Base-by-base conservation (phyloP, 306 rosid genomes). In the Fragaria ananassa region DNA sequence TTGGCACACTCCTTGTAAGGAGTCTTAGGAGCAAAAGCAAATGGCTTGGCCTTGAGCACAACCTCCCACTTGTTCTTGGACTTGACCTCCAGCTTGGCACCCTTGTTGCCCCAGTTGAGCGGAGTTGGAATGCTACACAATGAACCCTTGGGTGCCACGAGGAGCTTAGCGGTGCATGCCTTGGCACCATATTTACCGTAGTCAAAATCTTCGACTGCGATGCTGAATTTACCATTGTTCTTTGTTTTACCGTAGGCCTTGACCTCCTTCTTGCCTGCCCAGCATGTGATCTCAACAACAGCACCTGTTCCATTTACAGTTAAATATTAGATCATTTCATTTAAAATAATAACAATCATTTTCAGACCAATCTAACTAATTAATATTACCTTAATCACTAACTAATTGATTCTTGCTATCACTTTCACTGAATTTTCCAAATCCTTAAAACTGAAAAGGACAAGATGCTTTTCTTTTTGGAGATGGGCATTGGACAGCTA, bases 21-120 rank as follows among this genome's bases (percentile, higher is more conserved):
- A 45, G 81, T 87, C 87, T 90, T 90, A 0, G 98, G 84, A 66
- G 95, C 97, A 82, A 90, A 94, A 10, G 97, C 98, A 79, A 94
- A 94, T 63, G 97, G 88, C 79, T 84, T 87, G 15, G 97, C 88
- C 9, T 37, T 27, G 42, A 94, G 88, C 63, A 94, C 98, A 69
- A 91, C 93, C 81, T 88, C 95, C 18, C 88, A 35, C n/a, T 89
- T 54, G 65, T 86, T 79, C 84, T 88, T 82, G n/a, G 98, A 94
- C 71, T 94, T 90, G 37, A 94, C 84, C 79, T 71, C 84, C 76
- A 94, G 81, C 10, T 77, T 67, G 7, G 97, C 89, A 35, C 87
- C 91, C 62, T 72, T 81, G 64, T 75, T 78, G 54, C 97, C 98
- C 76, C 79, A 83, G 1, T 90, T 84, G 3, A 82, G 76, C 79